Conservation (phyloP, 2,329 filamentous ascomycete species). For the Colletotrichum filicis region DNA sequence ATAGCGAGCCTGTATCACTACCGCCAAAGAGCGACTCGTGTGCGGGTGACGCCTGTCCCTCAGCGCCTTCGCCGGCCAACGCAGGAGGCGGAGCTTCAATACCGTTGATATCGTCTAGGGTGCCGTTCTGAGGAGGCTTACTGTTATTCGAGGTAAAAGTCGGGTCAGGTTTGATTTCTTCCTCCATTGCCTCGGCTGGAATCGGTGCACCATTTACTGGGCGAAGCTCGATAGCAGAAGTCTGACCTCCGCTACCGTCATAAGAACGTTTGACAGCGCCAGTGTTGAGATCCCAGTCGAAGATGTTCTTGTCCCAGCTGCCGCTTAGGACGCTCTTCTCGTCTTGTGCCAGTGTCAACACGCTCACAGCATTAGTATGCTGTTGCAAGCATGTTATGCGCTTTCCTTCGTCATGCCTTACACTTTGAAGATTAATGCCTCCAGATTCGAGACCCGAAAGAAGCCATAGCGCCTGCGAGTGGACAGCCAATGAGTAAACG, state of each 20-base stretch:
- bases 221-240: conserved; percentile 87
- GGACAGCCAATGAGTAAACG: conserved; percentile 92
- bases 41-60: conserved; percentile 73
- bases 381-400: conserved; percentile 83
- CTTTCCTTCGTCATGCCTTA: conserved; percentile 94
- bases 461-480: conserved; percentile 91
- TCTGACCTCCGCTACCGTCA: conserved; percentile 81
- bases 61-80: conserved; percentile 57
- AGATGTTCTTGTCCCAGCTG: conserved; percentile 94
- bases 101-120: conserved; percentile 39
- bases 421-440: conserved; percentile 91
- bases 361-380: conserved; percentile 92
- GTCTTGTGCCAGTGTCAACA: conserved; percentile 83
- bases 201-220: conserved; percentile 81
- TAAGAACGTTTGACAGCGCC: conserved; percentile 82
- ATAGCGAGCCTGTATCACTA: conserved; percentile 84
- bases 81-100: conserved; percentile 29
- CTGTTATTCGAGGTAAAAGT: conserved; percentile 84
- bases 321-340: conserved; percentile 90
- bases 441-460: conserved; percentile 91
- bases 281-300: conserved; percentile 95
- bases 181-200: conserved; percentile 75
- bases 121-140: conserved; percentile 67
- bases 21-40: conserved; percentile 86
- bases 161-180: conserved; percentile 64